Base-by-base conservation (phyloP, 768 basidiomycete genomes). In the Suillus variegatus region DNA sequence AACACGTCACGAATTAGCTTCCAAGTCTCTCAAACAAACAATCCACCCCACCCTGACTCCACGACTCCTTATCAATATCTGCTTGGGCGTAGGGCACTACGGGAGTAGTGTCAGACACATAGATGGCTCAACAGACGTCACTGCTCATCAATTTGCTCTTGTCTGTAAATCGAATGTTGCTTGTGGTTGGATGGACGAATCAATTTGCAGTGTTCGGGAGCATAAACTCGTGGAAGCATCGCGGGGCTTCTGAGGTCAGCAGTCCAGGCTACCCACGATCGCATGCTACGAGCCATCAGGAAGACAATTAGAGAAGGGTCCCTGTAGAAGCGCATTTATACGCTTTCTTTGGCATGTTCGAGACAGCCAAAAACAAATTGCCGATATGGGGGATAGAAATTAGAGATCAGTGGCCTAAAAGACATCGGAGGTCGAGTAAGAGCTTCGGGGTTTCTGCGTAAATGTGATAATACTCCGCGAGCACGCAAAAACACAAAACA, bases 351-450 rank as follows among this genome's bases (percentile, higher is more conserved):
- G 40, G 25, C 38, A 60, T 2, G 25, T 60, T 32, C 58, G 38
- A 43, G 58, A 20, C 57, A 28, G 57, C 40, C 18, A 60, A 60
- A 58, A 60, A 60, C 58, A 60, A 60, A 60, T 60, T 43, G 41
- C 25, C 41, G 58, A 43, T 44, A 60, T 60, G 58, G 58, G 41
- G 58, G 41, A 40, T 28, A 32, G 43, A 60, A 60, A 32, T 60
- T 43, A 43, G 58, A 60, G 57, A 41, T 60, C 22, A 41, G 18
- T 60, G 58, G 25, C 58, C 41, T 41, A 60, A 60, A 60, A 60
- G 16, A 41, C 28, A 60, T 43, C 12, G 10, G 20, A 55, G 20
- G 32, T 55, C 52, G 20, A 55, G 32, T 54, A 40, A 28, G 18
- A 38, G 41, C 40, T 43, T 60, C 58, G 58, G 58, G 58, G 58